A percentile compares a stretch with the other conserved stretches of the same genome.
Conservation (phyloP, 2,329 filamentous ascomycete species). For the Neonectria punicea region DNA sequence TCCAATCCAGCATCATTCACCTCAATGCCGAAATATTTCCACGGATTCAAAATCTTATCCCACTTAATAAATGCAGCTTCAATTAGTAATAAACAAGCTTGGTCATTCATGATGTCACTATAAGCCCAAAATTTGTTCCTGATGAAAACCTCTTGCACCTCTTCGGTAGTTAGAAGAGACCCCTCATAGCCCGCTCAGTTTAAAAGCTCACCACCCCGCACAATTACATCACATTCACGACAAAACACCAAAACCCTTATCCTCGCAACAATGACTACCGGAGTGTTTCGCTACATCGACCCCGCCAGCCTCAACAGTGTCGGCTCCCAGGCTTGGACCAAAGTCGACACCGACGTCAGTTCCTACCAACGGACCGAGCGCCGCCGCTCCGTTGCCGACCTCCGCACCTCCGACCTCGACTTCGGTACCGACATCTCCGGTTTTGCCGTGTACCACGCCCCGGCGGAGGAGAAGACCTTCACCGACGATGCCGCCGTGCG, state of each 20-base stretch:
- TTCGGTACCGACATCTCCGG: slow-evolving; percentile 41
- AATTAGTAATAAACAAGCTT: not conserved
- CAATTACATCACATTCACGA: not conserved
- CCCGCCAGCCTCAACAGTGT: slow-evolving; percentile 16
- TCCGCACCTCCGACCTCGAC: slow-evolving; percentile 27
- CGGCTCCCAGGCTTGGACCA: slow-evolving; percentile 29
- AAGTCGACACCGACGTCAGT: slow-evolving; percentile 38
- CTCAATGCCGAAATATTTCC: not conserved
- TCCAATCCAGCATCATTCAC: no score
- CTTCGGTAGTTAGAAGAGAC: not conserved
- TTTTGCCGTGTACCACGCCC: slow-evolving; percentile 39
- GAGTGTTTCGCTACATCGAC: slow-evolving; percentile 23
- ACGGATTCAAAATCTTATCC: no score
- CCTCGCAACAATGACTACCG: slow-evolving; percentile 23
- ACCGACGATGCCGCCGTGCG: slow-evolving; percentile 66
- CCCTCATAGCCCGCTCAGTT: no score
- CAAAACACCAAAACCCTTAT: not conserved
- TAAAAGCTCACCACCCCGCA: not conserved
- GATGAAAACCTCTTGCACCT: not conserved
- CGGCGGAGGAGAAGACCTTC: slow-evolving; percentile 63
- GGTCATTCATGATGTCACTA: not conserved
- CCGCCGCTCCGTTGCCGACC: slow-evolving; percentile 37
- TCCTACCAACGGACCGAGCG: slow-evolving; percentile 34
- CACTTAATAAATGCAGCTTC: not conserved
- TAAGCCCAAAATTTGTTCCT: no score